Base-by-base conservation (phyloP, 805 yeast genomes). In the Kluyveromyces siamensis region DNA sequence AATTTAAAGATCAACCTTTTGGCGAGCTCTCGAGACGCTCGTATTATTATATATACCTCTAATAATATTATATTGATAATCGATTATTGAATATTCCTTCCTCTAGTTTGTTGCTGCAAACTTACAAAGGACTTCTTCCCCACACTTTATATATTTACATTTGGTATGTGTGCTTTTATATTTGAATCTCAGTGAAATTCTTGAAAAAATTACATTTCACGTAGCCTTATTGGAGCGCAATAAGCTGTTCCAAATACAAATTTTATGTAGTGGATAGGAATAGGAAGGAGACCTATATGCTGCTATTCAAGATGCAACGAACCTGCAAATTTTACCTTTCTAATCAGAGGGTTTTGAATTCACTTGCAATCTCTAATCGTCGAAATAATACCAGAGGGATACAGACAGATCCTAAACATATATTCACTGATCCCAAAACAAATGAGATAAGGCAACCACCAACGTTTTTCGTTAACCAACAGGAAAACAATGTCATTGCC, bases 391-490 rank as follows among this genome's bases (percentile, higher is more conserved):
- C 4, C 35, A 43, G 45, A 27, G 10, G 33, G 33, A 19, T 16
- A 13, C 38, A 30, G 35, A 48, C 38, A 6, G 50, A 57, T 48
- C 56, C 58, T 6, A 58, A 52, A 38, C 56, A 58, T 44, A 47
- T 55, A 10, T 59, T 59, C 46, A 50, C 50, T n/a, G 40, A 49
- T n/a, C 48, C 54, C 17, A 21, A 52, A 27, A 47, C 46, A 21
- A 46, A 42, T n/a, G 47, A 48, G 27, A 36, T 44, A 17, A 52
- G 45, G 13, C 53, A 52, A 42, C 54, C 56, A 13, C 61, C 57
- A 21, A 64, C 62, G 48, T 61, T 62, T 45, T 43, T 43, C n/a
- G 21, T 18, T 39, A 8, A 41, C n/a, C 42, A 39, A 10, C 10
- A 35, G 18, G 37, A 43, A 3, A 41, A 38, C 27, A 48, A 30